Evolutionary conservation across 768 basidiomycete genomes (phyloP).

Genomic region (Tulasnella sp.): DNA sequence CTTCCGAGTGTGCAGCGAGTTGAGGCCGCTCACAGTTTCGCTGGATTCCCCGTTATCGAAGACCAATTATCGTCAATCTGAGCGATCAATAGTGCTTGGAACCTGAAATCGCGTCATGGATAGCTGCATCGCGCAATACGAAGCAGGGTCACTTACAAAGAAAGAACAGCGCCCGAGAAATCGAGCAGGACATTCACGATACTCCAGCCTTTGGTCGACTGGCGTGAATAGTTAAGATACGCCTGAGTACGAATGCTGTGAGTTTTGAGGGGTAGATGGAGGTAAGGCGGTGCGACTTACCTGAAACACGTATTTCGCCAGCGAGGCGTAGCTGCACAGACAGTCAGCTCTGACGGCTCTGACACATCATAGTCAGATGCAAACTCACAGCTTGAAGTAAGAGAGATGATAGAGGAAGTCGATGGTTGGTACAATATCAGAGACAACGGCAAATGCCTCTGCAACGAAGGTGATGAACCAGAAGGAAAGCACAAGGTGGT

Average conservation of each 20-base stretch:
- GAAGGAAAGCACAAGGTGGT: constrained; percentile 39
- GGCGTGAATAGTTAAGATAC: constrained; percentile 44
- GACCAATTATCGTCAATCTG: constrained; percentile 40
- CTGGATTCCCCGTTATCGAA: constrained; percentile 41
- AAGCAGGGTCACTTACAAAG: constrained; percentile 36
- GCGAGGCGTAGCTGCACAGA: constrained; percentile 40
- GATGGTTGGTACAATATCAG: constrained; percentile 33
- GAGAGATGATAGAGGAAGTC: constrained; percentile 44
- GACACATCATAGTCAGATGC: not conserved
- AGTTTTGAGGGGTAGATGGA: not conserved
- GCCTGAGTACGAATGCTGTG: constrained; percentile 32
- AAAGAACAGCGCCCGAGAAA: constrained; percentile 42
- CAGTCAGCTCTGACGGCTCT: not conserved
- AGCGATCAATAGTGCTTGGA: constrained; percentile 43
- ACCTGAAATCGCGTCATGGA: constrained; percentile 18
- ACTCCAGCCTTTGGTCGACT: constrained; percentile 44
- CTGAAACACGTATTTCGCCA: constrained; percentile 50
- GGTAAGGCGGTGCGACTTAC: constrained; percentile 34
- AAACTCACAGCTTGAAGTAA: constrained; percentile 43
- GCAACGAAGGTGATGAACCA: constrained; percentile 39
- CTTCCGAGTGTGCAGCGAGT: not conserved
- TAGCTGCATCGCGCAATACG: too few species aligned
- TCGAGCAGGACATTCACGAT: constrained; percentile 46
- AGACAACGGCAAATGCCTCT: constrained; percentile 38
- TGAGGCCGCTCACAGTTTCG: constrained; percentile 32